phyloP scores from a whole-genome alignment of 2,329 filamentous ascomycete species.

The Pseudogymnoascus sp. region DNA sequence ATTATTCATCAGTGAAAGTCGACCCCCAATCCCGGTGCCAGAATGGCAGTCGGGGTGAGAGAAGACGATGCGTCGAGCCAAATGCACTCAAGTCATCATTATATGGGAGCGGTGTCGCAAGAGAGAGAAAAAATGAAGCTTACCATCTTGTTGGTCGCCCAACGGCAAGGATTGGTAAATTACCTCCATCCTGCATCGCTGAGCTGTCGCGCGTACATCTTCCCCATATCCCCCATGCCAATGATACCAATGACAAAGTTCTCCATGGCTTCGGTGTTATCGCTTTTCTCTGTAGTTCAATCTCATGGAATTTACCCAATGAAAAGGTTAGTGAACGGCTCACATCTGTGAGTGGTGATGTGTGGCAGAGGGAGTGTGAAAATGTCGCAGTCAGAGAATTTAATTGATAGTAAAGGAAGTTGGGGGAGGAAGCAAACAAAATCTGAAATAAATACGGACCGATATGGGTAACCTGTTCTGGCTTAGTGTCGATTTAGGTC shows the following conservation, averaged over 20 bases:
- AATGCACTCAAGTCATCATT: conserved; percentile 99
- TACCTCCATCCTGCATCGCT: conserved; percentile 96
- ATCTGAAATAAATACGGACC: conserved; percentile 8
- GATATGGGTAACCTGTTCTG: neutral
- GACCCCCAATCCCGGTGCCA: conserved; percentile 53
- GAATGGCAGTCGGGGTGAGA: conserved; percentile 60
- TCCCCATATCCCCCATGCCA: conserved; percentile 99
- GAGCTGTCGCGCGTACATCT: conserved; percentile 88
- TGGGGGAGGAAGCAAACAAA: neutral
- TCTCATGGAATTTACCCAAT: conserved; percentile 5
- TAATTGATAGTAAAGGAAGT: conserved; percentile 1
- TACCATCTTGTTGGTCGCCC: conserved; percentile 22
- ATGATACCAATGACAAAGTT: conserved; percentile 83
- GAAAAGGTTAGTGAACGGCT: conserved; percentile 2
- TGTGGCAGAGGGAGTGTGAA: neutral
- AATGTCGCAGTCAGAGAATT: conserved; percentile 2
- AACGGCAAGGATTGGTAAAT: conserved; percentile 29
- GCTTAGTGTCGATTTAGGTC: neutral
- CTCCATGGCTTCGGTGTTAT: conserved; percentile 16
- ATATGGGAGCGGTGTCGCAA: conserved; percentile 17
- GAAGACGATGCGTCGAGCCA: conserved; percentile 92
- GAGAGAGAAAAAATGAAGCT: conserved; percentile 20
- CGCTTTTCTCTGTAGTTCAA: conserved; percentile 1
- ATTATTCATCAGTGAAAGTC: conserved; percentile 95
- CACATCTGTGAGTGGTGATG: conserved; percentile 1